phyloP scores from a whole-genome alignment of 2,329 filamentous ascomycete species.

The Emergomyces orientalis region DNA sequence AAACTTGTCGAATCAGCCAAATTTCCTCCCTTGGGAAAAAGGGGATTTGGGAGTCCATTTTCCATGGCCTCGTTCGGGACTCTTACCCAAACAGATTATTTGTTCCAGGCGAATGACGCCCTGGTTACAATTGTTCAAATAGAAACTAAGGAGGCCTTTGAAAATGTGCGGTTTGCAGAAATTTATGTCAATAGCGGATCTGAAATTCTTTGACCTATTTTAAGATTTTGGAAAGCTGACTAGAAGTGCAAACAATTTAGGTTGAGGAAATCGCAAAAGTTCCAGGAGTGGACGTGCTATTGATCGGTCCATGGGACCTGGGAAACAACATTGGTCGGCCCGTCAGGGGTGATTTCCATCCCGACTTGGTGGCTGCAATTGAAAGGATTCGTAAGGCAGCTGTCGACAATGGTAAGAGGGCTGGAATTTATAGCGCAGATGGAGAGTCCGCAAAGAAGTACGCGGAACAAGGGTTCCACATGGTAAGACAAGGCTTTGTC shows the following conservation, averaged over 20 bases:
- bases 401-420: conserved; percentile 44
- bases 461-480: conserved; percentile 47
- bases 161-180: conserved; percentile 22
- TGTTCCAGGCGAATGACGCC: conserved; percentile 46
- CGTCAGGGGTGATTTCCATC: conserved; percentile 40
- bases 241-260: conserved; percentile 16
- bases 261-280: conserved; percentile 44
- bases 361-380: conserved; percentile 45
- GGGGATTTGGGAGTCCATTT: conserved; percentile 50
- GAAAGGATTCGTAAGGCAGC: conserved; percentile 44
- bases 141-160: conserved; percentile 34
- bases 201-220: not conserved
- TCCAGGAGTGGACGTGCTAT: conserved; percentile 44
- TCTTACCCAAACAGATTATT: conserved; percentile 38
- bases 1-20: conserved; percentile 45
- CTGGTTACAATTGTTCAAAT: conserved; percentile 43
- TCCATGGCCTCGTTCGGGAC: conserved; percentile 37
- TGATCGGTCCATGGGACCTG: conserved; percentile 48
- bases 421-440: conserved; percentile 46
- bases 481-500: conserved; percentile 32
- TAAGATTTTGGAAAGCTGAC: not conserved
- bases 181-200: not conserved
- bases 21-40: conserved; percentile 47
- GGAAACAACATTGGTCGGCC: conserved; percentile 50
- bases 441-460: conserved; percentile 45